These are phyloP conservation scores for Ogataea thermomethanolica DNA, from an alignment of 805 yeast species.

Conservation along the genomic window DNA sequence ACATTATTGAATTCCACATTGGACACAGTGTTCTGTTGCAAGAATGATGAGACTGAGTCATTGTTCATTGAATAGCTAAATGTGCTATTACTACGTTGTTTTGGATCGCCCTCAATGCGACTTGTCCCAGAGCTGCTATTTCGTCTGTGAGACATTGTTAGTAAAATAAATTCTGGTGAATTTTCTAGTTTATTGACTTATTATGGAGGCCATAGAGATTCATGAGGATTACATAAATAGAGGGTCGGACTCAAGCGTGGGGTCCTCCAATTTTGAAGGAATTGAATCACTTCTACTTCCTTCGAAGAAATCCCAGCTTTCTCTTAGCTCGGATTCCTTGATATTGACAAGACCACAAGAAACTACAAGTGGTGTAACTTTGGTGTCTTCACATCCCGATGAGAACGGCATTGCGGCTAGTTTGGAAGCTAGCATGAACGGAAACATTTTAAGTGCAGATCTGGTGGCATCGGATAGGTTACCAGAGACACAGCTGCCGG, in stretches of 20 bases:
- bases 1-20: conserved; percentile 36
- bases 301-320: conserved; percentile 20
- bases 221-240: conserved; percentile 25
- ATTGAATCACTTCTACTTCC: conserved; percentile 1
- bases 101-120: conserved; percentile 2
- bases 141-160: conserved; percentile 4
- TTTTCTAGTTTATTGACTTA: conserved; percentile 3
- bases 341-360: conserved; percentile 24
- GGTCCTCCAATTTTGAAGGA: conserved; percentile 6
- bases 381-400: conserved; percentile 10
- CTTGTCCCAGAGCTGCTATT: conserved; percentile 6
- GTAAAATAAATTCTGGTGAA: background rate
- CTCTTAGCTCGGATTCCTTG: conserved; percentile 20
- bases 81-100: conserved; percentile 12
- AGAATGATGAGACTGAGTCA: conserved; percentile 15
- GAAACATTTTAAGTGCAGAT: conserved; percentile 21
- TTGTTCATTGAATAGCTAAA: conserved; percentile 15
- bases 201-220: conserved; percentile 21
- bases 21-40: conserved; percentile 24
- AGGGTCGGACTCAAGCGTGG: conserved; percentile 2
- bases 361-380: conserved; percentile 34
- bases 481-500: conserved; percentile 11
- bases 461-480: conserved; percentile 14
- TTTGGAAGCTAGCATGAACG: conserved; percentile 21
- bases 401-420: conserved; percentile 13